Percentiles rank a stretch among this genome's conserved stretches.
Conservation (phyloP, 208 protist species). For the Borovskyia barvae region DNA sequence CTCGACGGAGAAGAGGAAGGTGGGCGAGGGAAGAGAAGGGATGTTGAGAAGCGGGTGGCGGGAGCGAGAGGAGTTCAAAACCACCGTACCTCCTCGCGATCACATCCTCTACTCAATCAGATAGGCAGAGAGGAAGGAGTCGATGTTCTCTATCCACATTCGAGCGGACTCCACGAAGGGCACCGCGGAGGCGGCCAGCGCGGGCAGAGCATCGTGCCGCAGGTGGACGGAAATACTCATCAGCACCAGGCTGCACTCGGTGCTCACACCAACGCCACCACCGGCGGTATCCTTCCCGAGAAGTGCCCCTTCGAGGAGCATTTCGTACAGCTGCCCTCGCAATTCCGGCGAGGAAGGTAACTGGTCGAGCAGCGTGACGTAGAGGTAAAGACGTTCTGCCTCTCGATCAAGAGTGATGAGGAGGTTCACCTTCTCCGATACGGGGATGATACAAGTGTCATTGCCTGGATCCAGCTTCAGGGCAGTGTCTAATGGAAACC, state of each 20-base stretch:
- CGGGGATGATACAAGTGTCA: slow-evolving; percentile 62
- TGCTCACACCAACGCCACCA: slow-evolving; percentile 67
- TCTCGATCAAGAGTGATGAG: slow-evolving; percentile 74
- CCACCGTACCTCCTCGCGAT: too few relatives aligned
- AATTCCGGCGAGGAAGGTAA: slow-evolving; percentile 33
- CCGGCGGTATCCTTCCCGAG: slow-evolving; percentile 81
- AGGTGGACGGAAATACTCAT: slow-evolving; percentile 71
- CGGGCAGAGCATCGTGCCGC: slow-evolving; percentile 37
- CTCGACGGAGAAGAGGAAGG: too few relatives aligned
- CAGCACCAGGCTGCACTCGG: slow-evolving; percentile 60
- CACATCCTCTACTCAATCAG: too few relatives aligned
- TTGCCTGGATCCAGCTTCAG: slow-evolving; percentile 53
- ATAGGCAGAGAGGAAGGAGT: slow-evolving; percentile 5
- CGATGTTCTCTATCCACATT: slow-evolving; percentile 31
- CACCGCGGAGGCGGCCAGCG: slow-evolving; percentile 39
- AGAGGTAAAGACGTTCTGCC: slow-evolving; percentile 72
- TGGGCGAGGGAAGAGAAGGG: too few relatives aligned
- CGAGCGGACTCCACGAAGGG: slow-evolving; percentile 54
- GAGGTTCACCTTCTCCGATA: slow-evolving; percentile 33
- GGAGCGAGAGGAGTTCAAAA: too few relatives aligned
- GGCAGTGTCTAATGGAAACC: slow-evolving; percentile 12
- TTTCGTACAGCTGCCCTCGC: slow-evolving; percentile 63
- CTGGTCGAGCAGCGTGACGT: slow-evolving; percentile 66
- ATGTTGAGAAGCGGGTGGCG: too few relatives aligned
- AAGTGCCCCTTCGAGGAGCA: slow-evolving; percentile 67